A percentile compares a stretch with the other conserved stretches of the same genome.
These are phyloP conservation scores for Nakazawaea sp. DNA, from an alignment of 805 yeast species.

Conservation along the genomic window DNA sequence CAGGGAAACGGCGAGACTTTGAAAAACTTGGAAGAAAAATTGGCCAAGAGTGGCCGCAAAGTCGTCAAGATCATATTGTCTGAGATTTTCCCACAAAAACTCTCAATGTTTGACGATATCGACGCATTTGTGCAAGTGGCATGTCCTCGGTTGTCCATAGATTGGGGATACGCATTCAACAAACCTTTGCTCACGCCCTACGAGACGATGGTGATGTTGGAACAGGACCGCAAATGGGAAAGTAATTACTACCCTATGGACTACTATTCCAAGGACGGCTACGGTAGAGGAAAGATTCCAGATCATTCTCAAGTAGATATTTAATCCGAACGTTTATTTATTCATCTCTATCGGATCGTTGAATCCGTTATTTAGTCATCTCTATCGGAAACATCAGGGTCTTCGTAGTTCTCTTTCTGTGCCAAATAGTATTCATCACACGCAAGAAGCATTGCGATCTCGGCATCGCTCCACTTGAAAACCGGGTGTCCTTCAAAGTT, in stretches of 20 bases:
- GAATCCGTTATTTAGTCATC: slow-evolving; percentile 11
- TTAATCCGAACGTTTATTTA: neutral
- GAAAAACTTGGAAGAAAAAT: slow-evolving; percentile 50
- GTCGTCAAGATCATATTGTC: slow-evolving; percentile 80
- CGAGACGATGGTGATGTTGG: slow-evolving; percentile 88
- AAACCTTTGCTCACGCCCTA: slow-evolving; percentile 92
- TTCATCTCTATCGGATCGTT: too few relatives aligned
- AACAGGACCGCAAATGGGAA: slow-evolving; percentile 60
- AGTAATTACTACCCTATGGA: slow-evolving; percentile 87
- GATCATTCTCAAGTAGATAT: slow-evolving; percentile 20
- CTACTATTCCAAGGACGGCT: slow-evolving; percentile 83
- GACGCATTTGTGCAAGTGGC: slow-evolving; percentile 98
- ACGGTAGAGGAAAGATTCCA: slow-evolving; percentile 82
- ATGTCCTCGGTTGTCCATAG: slow-evolving; percentile 91
- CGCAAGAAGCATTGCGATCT: slow-evolving; percentile 67
- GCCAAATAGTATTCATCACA: slow-evolving; percentile 36
- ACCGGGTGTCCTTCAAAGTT: slow-evolving; percentile 21
- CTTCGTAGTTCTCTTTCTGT: slow-evolving; percentile 13
- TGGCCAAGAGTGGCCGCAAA: slow-evolving; percentile 48
- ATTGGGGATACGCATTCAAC: slow-evolving; percentile 97
- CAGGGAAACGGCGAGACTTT: slow-evolving; percentile 86
- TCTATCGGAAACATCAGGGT: neutral
- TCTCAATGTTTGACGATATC: slow-evolving; percentile 86
- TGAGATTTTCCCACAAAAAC: slow-evolving; percentile 88
- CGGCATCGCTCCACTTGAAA: slow-evolving; percentile 49